Evolutionary conservation across 2,329 filamentous ascomycete genomes (phyloP), one percentile per base, ranked within the genome.

Genomic region (Dothistroma septosporum): DNA sequence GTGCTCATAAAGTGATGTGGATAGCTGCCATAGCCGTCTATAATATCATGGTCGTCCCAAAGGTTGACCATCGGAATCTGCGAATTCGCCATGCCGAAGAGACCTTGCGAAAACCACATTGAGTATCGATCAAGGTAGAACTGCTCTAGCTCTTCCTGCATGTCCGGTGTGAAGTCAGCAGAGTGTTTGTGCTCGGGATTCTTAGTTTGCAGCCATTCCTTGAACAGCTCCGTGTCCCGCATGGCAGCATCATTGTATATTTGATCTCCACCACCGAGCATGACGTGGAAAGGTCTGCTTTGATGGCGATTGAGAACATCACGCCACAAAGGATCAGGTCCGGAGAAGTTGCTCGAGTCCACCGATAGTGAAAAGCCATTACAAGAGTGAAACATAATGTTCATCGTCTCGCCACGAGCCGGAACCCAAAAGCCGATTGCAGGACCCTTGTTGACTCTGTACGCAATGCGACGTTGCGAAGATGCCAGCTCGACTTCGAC

Each of bases 21-120:
- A 74, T 97, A 99, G 0, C 92, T 96, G 7, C 94, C 94, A 72
- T 88, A 99, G 0, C 95, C 94, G 62, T 82, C 80, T 32, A 82
- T 81, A 58, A 82, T 82, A 63, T 82, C 80, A 73, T 97, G 94
- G 69, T 97, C 94, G 74, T 97, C 93, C 81, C 90, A 97, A 75
- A 99, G 92, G 74, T 99, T 99, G 69, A 99, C 85, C 92, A 97
- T 97, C 9, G 94, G 92, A 50, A 99, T 97, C 73, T 97, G 93
- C 1, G 90, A 89, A 68, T 88, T 92, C 5, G 93, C 94, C 72
- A 99, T 84, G n/a, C 89, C 86, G 71, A 97, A 99, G 5, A 97
- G 79, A 0, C 95, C 94, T 70, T 96, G 92, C 0, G 92, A 97
- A 76, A 97, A 99, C 92, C 94, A 99, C 83, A 87, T 89, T 62